Evolutionary conservation across 2,329 filamentous ascomycete genomes (phyloP), one percentile per base, ranked within the genome.

Genomic region (Mariannaea sp.): DNA sequence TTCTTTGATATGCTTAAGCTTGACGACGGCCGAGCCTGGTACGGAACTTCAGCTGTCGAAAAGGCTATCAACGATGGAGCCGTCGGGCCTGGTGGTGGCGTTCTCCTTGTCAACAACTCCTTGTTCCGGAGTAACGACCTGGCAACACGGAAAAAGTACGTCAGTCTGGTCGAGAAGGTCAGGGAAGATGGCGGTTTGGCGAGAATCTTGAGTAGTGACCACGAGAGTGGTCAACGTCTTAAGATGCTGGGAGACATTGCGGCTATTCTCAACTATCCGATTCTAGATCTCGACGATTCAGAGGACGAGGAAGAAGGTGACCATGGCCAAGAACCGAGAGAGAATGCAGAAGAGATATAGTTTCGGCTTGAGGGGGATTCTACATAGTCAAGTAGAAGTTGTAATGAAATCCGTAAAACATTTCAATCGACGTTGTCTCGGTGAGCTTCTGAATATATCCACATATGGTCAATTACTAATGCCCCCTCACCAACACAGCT

Each of bases 11-110:
- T 90, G 56, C 77, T 99, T 54, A 86, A 92, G 45, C 84, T 84
- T 55, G 92, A 97, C 58, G 92, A 97, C 60, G 89, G 90, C 3
- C 84, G 89, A 51, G 93, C 92, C 2, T 96, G 92, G 81, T 99
- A 99, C 72, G 94, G 94, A 0, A 84, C 88, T 0, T 82, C 80
- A 12, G 90, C 96, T 47, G 92, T 96, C 2, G 86, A 90, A 67
- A 84, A 83, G 56, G 93, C 93, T 0, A 87, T 97, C 4, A 85
- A 86, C 9, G 90, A 94, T 63, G 93, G 93, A 1, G 94, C 92
- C 0, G 91, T 97, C 0, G 92, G 92, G 1, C 81, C 88, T 12
- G 91, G 92, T 7, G 92, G 92, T 1, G 92, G 92, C 10, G 84
- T 92, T 3, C 73, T 99, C 43, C 77, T 99, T 49, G 87, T 99